Base-by-base conservation (phyloP, 2,329 filamentous ascomycete genomes). In the Pleurostoma richardsiae region DNA sequence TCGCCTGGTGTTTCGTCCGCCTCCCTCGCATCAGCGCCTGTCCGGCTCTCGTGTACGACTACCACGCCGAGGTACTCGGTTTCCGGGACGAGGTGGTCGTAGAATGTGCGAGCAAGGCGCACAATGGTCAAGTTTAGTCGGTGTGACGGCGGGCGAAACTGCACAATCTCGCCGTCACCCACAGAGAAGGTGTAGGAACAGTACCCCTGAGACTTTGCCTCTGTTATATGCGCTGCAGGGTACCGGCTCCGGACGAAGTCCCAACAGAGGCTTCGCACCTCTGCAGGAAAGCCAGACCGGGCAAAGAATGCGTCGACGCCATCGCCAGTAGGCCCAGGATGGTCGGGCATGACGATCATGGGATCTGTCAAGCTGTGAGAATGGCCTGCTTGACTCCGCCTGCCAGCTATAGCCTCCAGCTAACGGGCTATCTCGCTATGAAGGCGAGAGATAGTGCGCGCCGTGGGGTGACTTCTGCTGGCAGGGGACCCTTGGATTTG, bases 121-220 rank as follows among this genome's bases (percentile, higher is more conserved):
- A 66, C 61, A 10, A 72, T 57, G 1, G 45, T 45, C 19, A 69
- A 55, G 46, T 78, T 63, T 6, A 79, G 59, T 33, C 54, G 60
- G 53, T 76, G 71, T 3, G 56, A 59, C 1, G 52, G 41, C 5
- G 74, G 73, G 3, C 76, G 69, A 49, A 79, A 77, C 55, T 80
- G 76, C 4, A 79, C 52, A 41, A 76, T 57, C 10, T 50, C 54
- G n/a, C 64, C 55, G 4, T 59, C 50, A 7, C 65, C 66, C 11
- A 73, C 59, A 28, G 63, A 58, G 5, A 78, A 50, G 0, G 76
- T 79, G 52, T 77, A 71, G 3, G 75, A 79, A 52, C 76, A 80
- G 50, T 73, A 76, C 19, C 75, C 76, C 52, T 79, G 76, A 4
- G 62, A 62, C 5, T 62, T 53, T 6, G 63, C 61, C 3, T 68